A percentile compares a stretch with the other conserved stretches of the same genome.
phyloP scores from a whole-genome alignment of 768 basidiomycete genomes.

The Psilocybe azurescens region DNA sequence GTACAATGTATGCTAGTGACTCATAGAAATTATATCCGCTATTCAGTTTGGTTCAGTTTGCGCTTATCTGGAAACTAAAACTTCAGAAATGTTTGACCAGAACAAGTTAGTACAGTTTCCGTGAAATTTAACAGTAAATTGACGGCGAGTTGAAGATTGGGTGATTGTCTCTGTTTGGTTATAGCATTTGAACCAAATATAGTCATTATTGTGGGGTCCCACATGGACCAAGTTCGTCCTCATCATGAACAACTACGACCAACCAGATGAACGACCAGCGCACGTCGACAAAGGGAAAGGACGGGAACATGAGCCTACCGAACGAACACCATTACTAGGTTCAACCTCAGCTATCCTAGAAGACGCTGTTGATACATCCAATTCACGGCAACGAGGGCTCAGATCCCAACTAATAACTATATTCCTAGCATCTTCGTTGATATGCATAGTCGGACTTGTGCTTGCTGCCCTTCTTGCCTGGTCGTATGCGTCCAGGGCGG shows the following conservation, averaged over 20 bases:
- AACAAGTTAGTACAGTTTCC: too few relatives aligned
- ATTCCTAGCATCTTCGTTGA: slow-evolving; percentile 60
- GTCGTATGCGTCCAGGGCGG: slow-evolving; percentile 66
- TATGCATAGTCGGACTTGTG: slow-evolving; percentile 52
- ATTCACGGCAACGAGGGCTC: slow-evolving; percentile 34
- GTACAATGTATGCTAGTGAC: too few relatives aligned
- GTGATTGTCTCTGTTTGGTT: neutral
- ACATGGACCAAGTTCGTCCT: neutral
- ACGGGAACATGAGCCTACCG: slow-evolving; percentile 50
- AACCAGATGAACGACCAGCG: neutral
- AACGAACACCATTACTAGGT: slow-evolving; percentile 60
- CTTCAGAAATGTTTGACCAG: too few relatives aligned
- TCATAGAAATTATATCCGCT: too few relatives aligned
- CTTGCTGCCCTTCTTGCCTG: slow-evolving; percentile 59
- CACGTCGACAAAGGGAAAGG: slow-evolving; percentile 58
- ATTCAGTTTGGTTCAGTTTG: too few relatives aligned
- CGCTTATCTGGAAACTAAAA: too few relatives aligned
- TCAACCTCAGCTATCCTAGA: slow-evolving; percentile 39
- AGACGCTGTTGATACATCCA: slow-evolving; percentile 24
- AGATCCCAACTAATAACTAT: slow-evolving; percentile 47
- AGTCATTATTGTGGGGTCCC: neutral
- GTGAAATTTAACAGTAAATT: too few relatives aligned
- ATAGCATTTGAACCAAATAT: neutral
- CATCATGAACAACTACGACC: slow-evolving; percentile 6
- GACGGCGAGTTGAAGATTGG: too few relatives aligned